Evolutionary conservation across 2,329 filamentous ascomycete genomes (phyloP).

Genomic region (Diaporthe capsici): DNA sequence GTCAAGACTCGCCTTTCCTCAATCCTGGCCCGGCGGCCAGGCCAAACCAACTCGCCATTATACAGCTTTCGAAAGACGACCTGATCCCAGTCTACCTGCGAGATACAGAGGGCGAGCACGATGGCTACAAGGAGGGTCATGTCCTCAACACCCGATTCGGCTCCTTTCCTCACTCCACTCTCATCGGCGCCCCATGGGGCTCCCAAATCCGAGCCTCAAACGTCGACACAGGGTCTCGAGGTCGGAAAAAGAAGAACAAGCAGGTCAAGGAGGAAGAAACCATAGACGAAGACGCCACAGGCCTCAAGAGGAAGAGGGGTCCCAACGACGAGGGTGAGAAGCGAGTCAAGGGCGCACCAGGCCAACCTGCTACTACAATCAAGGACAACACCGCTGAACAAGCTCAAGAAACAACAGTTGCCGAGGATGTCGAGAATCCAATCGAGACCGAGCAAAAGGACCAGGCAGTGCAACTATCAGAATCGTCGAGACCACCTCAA

Average conservation of each 20-base stretch:
- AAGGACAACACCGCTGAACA: constrained; percentile 43
- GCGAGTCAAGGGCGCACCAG: constrained; percentile 38
- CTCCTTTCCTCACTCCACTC: constrained; percentile 85
- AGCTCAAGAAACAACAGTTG: constrained; percentile 27
- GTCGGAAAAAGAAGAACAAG: constrained; percentile 66
- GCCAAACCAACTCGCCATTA: constrained; percentile 79
- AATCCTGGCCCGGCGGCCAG: constrained; percentile 75
- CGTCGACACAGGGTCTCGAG: constrained; percentile 92
- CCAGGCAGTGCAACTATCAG: constrained; percentile 50
- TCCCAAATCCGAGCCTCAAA: constrained; percentile 90
- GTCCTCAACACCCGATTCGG: constrained; percentile 95
- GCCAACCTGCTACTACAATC: constrained; percentile 39
- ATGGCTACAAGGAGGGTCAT: constrained; percentile 82
- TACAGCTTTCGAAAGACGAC: constrained; percentile 90
- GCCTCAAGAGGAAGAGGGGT: constrained; percentile 46
- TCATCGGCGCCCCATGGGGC: constrained; percentile 88
- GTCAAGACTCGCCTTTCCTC: constrained; percentile 81
- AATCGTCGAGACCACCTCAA: constrained; percentile 9
- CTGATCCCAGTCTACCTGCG: constrained; percentile 82
- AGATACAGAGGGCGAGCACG: constrained; percentile 71
- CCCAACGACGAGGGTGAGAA: constrained; percentile 52
- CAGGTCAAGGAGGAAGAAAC: constrained; percentile 45
- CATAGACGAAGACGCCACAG: constrained; percentile 51
- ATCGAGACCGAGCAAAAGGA: constrained; percentile 53
- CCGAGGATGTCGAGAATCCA: constrained; percentile 33